Base-by-base conservation (phyloP, 148 eudicot species). In the Cornus suecica region DNA sequence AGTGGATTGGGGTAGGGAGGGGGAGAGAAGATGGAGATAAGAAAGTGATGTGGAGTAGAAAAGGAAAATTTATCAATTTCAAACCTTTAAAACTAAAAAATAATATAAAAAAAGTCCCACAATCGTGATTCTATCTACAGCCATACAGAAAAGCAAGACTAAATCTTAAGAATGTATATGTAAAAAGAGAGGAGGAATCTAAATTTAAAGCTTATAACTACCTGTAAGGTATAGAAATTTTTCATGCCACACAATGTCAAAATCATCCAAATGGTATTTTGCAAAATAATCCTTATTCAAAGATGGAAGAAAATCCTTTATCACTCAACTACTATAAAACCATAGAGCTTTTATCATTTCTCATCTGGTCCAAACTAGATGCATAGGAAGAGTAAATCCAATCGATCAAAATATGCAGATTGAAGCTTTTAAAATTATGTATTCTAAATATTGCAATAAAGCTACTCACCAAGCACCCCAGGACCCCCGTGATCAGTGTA, bases 401-500 rank as follows among this genome's bases (percentile, higher is more conserved):
- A 30, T 42, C 37, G 22, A 52, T 63, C 29, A 48, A 48, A 10
- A 69, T 67, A 69, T 8, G 28, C 42, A 34, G 23, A 26, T 60
- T 37, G 2, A 58, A 30, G 63, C 70, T 10, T 26, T 30, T 1
- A 20, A 22, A 56, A 16, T 65, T 41, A 16, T 32, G 8, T 15
- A 37, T 3, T 5, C 10, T 3, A 68, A 28, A 64, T 22, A 26
- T 14, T 25, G 11, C 29, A 48, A 28, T 31, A 81, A 70, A 67
- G 70, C 29, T 32, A 83, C 88, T 83, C 71, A 92, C 97, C 91
- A 20, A 92, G 92, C 65, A 90, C 90, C 26, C 98, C 98, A 65
- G 96, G 94, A 37, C 92, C 90, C 10, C 98, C 98, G 79, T 93
- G 98, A 74, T 91, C 96, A 4, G 91, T 77, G 72, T 89, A 93